phyloP scores from a whole-genome alignment of 345 rosid species.

The Eucalyptus sp. region DNA sequence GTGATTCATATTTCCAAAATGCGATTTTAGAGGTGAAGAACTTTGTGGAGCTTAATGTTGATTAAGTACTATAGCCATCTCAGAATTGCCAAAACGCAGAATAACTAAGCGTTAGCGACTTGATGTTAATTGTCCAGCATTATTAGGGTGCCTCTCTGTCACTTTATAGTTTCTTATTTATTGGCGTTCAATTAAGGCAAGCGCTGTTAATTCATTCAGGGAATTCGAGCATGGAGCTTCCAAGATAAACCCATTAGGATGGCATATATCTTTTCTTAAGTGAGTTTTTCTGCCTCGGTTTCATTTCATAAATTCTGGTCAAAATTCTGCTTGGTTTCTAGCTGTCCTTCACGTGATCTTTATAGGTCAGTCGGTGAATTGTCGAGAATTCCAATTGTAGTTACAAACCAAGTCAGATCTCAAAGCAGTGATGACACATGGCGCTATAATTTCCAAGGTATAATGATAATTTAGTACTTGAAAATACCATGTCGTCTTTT shows the following conservation, averaged over 20 bases:
- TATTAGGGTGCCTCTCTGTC: neutral
- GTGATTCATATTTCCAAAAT: neutral
- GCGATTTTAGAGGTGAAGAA: neutral
- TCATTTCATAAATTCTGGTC: neutral
- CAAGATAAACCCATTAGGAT: constrained; percentile 46
- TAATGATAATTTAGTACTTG: constrained; percentile 1
- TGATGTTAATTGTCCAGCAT: neutral
- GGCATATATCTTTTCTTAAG: constrained; percentile 88
- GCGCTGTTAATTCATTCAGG: constrained; percentile 9
- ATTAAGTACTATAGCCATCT: neutral
- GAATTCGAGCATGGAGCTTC: constrained; percentile 40
- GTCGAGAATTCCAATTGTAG: constrained; percentile 68
- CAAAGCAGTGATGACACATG: constrained; percentile 34
- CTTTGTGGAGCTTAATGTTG: neutral
- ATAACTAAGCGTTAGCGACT: neutral
- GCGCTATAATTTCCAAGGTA: constrained; percentile 69
- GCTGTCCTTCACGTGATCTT: neutral
- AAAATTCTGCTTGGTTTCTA: neutral
- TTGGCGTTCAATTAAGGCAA: neutral
- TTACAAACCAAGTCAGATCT: constrained; percentile 88
- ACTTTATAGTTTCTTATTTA: neutral
- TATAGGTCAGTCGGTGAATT: constrained; percentile 77
- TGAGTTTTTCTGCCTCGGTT: constrained; percentile 2
- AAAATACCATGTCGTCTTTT: neutral
- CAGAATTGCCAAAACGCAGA: neutral